These are phyloP conservation scores for Amesomyces nigricolor DNA, from an alignment of 2,329 filamentous ascomycete species.

Conservation along the genomic window DNA sequence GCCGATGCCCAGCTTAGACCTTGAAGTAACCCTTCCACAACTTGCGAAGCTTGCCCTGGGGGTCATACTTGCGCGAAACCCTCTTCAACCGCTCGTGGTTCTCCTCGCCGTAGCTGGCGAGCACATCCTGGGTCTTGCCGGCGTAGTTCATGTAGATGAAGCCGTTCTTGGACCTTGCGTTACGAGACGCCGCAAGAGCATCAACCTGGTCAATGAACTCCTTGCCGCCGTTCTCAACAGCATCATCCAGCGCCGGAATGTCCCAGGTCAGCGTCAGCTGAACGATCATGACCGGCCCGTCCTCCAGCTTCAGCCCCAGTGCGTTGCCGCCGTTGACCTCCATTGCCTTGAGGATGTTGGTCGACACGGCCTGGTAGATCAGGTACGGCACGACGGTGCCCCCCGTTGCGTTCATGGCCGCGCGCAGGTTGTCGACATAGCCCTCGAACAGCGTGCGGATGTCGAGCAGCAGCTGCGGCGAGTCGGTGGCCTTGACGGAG, in stretches of 20 bases:
- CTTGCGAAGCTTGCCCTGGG: conserved; percentile 25
- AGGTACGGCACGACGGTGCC: conserved; percentile 24
- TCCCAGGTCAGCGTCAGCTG: conserved; percentile 28
- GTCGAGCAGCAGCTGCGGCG: conserved; percentile 26
- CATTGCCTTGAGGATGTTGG: conserved; percentile 31
- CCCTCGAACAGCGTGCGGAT: conserved; percentile 27
- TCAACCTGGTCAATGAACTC: conserved; percentile 27
- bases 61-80: conserved; percentile 29
- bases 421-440: conserved; percentile 15
- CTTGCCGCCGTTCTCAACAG: conserved; percentile 24
- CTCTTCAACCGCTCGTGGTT: conserved; percentile 29
- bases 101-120: conserved; percentile 34
- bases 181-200: conserved; percentile 27
- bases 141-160: conserved; percentile 36
- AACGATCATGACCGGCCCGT: conserved; percentile 32
- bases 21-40: conserved; percentile 25
- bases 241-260: conserved; percentile 28
- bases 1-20: conserved; percentile 2
- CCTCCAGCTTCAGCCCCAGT: conserved; percentile 34
- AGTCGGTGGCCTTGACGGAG: conserved; percentile 24
- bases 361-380: conserved; percentile 37
- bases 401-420: conserved; percentile 4
- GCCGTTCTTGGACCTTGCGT: conserved; percentile 26
- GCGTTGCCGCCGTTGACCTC: conserved; percentile 38
- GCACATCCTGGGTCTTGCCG: conserved; percentile 33